Conservation (phyloP, 1,284 basidiomycete species). For the Coniophora puteana region DNA sequence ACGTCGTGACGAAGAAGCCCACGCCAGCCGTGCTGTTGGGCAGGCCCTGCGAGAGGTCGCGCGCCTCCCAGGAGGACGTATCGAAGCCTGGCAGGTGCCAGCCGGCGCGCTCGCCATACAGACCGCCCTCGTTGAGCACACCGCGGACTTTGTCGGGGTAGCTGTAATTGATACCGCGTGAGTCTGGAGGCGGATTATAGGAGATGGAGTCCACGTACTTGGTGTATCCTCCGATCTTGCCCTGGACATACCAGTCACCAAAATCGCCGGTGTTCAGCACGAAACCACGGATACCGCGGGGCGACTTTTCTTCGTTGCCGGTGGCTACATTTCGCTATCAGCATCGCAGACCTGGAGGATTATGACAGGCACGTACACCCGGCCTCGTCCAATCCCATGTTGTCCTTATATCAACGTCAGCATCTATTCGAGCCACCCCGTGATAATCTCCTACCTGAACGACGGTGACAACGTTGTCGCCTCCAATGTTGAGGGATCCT, state of each 20-base stretch:
- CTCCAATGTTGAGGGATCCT: constrained; percentile 41
- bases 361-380: constrained; percentile 41
- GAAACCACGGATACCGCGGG: constrained; percentile 78
- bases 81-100: constrained; percentile 82
- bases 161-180: constrained; percentile 22
- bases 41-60: constrained; percentile 53
- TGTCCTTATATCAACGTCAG: constrained; percentile 52
- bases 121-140: constrained; percentile 76
- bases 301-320: constrained; percentile 49
- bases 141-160: constrained; percentile 69
- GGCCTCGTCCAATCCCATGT: constrained; percentile 74
- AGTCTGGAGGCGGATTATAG: no score
- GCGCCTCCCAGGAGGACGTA: constrained; percentile 52
- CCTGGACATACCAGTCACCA: constrained; percentile 75
- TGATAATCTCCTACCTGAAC: constrained; percentile 49
- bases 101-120: constrained; percentile 73
- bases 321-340: constrained; percentile 26
- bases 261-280: constrained; percentile 57
- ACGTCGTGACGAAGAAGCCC: constrained; percentile 76
- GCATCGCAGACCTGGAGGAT: no score
- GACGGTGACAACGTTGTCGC: constrained; percentile 73
- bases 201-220: no score
- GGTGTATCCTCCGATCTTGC: constrained; percentile 74
- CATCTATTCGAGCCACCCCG: background rate
- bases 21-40: constrained; percentile 57